Conservation (phyloP, 1,139 yeast species). For the Candida pseudocylindracea region DNA sequence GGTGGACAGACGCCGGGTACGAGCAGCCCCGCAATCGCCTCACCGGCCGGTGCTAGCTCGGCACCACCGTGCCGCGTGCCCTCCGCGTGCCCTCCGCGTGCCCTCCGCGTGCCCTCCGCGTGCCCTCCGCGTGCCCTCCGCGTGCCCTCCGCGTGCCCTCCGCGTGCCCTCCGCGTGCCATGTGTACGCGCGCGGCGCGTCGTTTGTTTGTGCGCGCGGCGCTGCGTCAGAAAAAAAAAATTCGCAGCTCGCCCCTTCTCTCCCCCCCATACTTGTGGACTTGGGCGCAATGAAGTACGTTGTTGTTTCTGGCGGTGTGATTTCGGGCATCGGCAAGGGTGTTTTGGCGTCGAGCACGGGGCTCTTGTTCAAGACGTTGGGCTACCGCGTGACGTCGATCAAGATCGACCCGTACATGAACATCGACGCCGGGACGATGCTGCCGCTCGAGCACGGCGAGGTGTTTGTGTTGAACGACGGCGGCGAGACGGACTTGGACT, state of each 20-base stretch:
- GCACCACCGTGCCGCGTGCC: no score
- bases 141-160: no score
- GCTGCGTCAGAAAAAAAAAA: background rate
- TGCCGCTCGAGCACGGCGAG: constrained; percentile 97
- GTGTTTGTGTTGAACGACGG: constrained; percentile 96
- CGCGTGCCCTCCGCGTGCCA: no score
- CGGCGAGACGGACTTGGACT: constrained; percentile 94
- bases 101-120: no score
- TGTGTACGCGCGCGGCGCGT: no score
- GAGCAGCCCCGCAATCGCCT: constrained; percentile 28
- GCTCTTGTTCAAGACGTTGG: constrained; percentile 76
- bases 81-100: no score
- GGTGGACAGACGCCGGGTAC: constrained; percentile 32
- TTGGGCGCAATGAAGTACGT: constrained; percentile 60
- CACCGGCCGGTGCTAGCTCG: background rate
- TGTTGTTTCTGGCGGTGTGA: constrained; percentile 97
- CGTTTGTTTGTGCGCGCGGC: no score
- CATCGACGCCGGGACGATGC: constrained; percentile 99
- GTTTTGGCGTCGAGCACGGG: constrained; percentile 96
- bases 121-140: no score
- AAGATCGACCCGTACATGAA: constrained; percentile 98
- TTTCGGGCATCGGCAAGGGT: constrained; percentile 98
- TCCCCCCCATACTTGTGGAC: background rate
- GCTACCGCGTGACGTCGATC: constrained; percentile 87
- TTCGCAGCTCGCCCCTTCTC: background rate